phyloP scores from a whole-genome alignment of 148 eudicot genomes.

The Vaccinium corymbosum region DNA sequence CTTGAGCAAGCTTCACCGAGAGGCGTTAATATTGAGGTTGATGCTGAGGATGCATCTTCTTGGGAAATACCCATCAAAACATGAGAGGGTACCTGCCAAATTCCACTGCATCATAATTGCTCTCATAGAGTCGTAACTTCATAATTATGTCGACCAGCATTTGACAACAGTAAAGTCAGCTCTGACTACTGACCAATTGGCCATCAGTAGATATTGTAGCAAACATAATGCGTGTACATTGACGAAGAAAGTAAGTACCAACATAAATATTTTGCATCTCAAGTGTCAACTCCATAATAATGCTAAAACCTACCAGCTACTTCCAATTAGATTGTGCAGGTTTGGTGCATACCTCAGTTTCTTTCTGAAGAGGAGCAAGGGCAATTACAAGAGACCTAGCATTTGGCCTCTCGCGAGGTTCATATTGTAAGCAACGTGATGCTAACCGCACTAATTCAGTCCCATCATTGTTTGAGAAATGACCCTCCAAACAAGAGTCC shows the following conservation, averaged over 20 bases:
- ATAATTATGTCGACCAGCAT: neutral
- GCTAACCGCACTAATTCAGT: slow-evolving; percentile 69
- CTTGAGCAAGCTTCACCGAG: slow-evolving; percentile 76
- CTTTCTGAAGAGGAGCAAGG: slow-evolving; percentile 70
- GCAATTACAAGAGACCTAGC: slow-evolving; percentile 58
- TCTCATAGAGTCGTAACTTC: neutral
- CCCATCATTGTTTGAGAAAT: slow-evolving; percentile 78
- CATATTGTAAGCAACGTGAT: slow-evolving; percentile 82
- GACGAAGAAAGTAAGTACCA: neutral
- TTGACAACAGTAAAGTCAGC: neutral
- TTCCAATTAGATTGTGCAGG: slow-evolving; percentile 3
- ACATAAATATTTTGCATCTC: neutral
- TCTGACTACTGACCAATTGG: neutral
- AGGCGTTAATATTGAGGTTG: slow-evolving; percentile 48
- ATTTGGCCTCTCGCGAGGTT: slow-evolving; percentile 84
- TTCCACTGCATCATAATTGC: slow-evolving; percentile 14
- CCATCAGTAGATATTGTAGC: neutral
- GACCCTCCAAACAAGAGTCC: slow-evolving; percentile 82
- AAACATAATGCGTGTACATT: neutral
- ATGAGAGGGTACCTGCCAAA: slow-evolving; percentile 69
- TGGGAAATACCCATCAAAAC: slow-evolving; percentile 63
- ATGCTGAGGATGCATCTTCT: slow-evolving; percentile 46
- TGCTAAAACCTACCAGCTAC: neutral
- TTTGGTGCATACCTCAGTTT: slow-evolving; percentile 52
- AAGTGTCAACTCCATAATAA: neutral